Evolutionary conservation across 352 stramenopile species (phyloP).

Genomic region (Phytophthora citricola): DNA sequence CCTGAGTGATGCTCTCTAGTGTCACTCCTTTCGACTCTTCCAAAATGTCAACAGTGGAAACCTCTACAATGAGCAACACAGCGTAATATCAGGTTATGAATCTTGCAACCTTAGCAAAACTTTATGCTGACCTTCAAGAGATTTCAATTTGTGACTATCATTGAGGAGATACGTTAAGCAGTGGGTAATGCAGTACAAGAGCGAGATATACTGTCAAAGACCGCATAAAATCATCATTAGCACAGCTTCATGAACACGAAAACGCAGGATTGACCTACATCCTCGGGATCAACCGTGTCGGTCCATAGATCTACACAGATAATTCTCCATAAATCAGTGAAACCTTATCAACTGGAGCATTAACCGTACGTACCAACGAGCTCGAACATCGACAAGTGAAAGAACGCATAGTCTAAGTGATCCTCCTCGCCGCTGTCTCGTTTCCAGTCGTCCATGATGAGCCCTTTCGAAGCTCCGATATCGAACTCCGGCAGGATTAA

Average conservation of each 20-base stretch:
- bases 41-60: constrained; percentile 62
- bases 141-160: constrained; percentile 53
- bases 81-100: no score
- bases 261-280: constrained; percentile 53
- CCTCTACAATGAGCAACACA: constrained; percentile 43
- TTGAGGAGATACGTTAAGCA: constrained; percentile 64
- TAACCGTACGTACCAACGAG: constrained; percentile 56
- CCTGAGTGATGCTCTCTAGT: constrained; percentile 50
- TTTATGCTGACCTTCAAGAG: constrained; percentile 43
- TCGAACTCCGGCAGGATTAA: constrained; percentile 83
- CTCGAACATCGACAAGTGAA: constrained; percentile 88
- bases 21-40: constrained; percentile 57
- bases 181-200: constrained; percentile 82
- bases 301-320: constrained; percentile 63
- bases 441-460: constrained; percentile 77
- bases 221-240: background rate
- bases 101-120: background rate
- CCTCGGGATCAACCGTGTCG: constrained; percentile 65
- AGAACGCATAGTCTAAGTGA: constrained; percentile 69
- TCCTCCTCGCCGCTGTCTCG: constrained; percentile 61
- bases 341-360: no score
- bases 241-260: background rate
- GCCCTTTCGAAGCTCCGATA: constrained; percentile 56
- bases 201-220: constrained; percentile 66
- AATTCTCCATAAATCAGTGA: constrained; percentile 1